Evolutionary conservation across 306 rosid species (phyloP).

Genomic region (Cucumis cinereus): DNA sequence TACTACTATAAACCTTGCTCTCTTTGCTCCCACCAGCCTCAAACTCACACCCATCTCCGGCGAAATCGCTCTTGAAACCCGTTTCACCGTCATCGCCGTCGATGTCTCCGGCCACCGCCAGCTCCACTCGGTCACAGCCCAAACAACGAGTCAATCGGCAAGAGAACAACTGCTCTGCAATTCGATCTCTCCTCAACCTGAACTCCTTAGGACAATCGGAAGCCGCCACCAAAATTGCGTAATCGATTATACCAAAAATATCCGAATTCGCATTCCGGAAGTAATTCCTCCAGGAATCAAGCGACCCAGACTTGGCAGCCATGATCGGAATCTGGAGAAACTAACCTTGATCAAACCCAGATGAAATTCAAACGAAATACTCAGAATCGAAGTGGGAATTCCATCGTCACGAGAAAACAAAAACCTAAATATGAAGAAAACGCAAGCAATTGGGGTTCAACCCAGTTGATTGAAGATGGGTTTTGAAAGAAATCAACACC

Average conservation of each 20-base stretch:
- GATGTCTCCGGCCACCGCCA: conserved; percentile 25
- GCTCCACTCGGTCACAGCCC: conserved; percentile 57
- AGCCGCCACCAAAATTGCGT: conserved; percentile 84
- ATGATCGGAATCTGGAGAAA: conserved; percentile 9
- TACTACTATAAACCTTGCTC: conserved; percentile 49
- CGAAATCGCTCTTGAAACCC: conserved; percentile 28
- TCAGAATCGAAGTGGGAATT: conserved; percentile 19
- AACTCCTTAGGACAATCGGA: conserved; percentile 77
- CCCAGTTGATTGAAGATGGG: background rate
- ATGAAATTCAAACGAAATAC: conserved; percentile 3
- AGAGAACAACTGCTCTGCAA: conserved; percentile 63
- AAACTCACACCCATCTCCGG: conserved; percentile 24
- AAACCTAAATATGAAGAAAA: conserved; percentile 1
- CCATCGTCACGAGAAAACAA: background rate
- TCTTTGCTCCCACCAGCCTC: conserved; percentile 74
- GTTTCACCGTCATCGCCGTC: conserved; percentile 15
- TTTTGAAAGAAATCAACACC: background rate
- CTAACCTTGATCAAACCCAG: background rate
- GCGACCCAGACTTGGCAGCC: conserved; percentile 54
- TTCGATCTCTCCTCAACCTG: conserved; percentile 53
- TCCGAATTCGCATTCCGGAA: conserved; percentile 53
- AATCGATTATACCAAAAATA: conserved; percentile 68
- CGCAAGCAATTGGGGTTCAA: background rate
- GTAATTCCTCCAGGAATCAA: conserved; percentile 74
- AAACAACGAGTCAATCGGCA: conserved; percentile 37